These are phyloP conservation scores for Hyparrhenia diplandra DNA, from an alignment of 176 grass and related monocot species.

Conservation along the genomic window DNA sequence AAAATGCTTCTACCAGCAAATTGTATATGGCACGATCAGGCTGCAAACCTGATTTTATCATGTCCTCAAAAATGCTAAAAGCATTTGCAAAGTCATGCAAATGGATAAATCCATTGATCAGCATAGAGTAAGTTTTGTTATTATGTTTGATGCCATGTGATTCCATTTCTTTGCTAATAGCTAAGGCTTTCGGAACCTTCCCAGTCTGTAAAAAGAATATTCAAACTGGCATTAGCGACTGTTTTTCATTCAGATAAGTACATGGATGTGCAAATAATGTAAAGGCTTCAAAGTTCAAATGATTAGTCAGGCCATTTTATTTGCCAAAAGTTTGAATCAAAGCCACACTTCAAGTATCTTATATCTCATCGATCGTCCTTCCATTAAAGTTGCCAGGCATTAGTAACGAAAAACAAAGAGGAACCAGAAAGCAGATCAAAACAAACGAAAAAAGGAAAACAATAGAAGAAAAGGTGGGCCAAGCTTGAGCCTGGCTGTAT, in stretches of 20 bases:
- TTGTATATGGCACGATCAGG: slow-evolving; percentile 92
- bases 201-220: slow-evolving; percentile 49
- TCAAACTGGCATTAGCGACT: slow-evolving; percentile 4
- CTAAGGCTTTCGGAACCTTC: slow-evolving; percentile 81
- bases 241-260: not conserved
- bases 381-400: not conserved
- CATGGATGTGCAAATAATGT: not conserved
- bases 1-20: slow-evolving; percentile 93
- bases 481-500: not conserved
- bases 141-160: slow-evolving; percentile 83
- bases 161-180: slow-evolving; percentile 76
- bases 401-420: slow-evolving; percentile 12
- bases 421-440: not conserved
- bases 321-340: not conserved
- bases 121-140: slow-evolving; percentile 96
- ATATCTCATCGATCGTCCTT: slow-evolving; percentile 4
- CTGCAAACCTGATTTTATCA: slow-evolving; percentile 70
- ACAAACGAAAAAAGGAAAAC: not conserved
- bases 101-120: slow-evolving; percentile 94
- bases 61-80: slow-evolving; percentile 91
- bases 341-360: not conserved
- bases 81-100: slow-evolving; percentile 94
- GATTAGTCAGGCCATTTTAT: not conserved
- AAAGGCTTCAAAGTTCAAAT: not conserved
- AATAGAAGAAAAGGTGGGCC: not conserved